Percentiles rank a stretch among this genome's conserved stretches.
These are phyloP conservation scores for Dactylellina drechsleri DNA, from an alignment of 2,329 filamentous ascomycete species.

Conservation along the genomic window DNA sequence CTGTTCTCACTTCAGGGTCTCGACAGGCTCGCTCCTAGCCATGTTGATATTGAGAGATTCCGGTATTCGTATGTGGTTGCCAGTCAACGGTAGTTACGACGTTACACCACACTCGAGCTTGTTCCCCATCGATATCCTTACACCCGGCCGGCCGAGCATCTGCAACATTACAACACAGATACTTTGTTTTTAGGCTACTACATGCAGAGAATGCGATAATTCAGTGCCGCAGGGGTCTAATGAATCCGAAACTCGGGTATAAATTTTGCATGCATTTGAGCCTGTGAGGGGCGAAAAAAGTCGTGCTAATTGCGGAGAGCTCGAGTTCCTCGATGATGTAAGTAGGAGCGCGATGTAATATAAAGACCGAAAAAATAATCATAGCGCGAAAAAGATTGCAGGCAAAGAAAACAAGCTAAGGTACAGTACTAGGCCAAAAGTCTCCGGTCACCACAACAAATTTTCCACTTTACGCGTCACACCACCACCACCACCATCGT, in stretches of 20 bases:
- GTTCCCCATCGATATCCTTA: neutral
- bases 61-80: too few relatives aligned
- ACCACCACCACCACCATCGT: too few relatives aligned
- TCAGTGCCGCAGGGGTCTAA: conserved; percentile 18
- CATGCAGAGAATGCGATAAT: conserved; percentile 5
- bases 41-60: neutral
- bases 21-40: neutral
- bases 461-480: too few relatives aligned
- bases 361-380: too few relatives aligned
- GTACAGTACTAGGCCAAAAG: too few relatives aligned
- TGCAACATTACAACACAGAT: conserved; percentile 31
- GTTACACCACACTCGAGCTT: too few relatives aligned
- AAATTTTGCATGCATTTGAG: neutral
- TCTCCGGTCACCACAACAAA: too few relatives aligned
- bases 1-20: neutral
- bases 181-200: conserved; percentile 6
- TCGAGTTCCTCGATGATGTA: conserved; percentile 18
- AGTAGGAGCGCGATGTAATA: neutral
- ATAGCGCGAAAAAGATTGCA: neutral
- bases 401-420: conserved; percentile 5
- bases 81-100: too few relatives aligned
- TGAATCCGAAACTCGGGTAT: neutral
- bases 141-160: neutral
- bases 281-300: neutral
- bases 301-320: neutral